Evolutionary conservation across 2,329 filamentous ascomycete genomes (phyloP), one percentile per base, ranked within the genome.

Genomic region (Calonectria pauciramosa): DNA sequence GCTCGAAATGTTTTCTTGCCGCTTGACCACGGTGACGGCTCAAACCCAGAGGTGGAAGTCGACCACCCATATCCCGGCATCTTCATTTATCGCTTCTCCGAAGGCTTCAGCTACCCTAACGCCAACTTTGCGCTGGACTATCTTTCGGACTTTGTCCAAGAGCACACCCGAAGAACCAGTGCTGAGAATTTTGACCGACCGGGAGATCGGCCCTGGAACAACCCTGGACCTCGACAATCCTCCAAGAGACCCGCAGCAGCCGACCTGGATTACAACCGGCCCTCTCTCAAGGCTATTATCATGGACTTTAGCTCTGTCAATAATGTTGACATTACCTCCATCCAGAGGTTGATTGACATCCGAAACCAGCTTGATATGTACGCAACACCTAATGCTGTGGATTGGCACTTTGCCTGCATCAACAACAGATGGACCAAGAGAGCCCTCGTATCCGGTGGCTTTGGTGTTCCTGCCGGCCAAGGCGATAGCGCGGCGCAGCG

Each of bases 101-200:
- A 99, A 86, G 95, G 96, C 54, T 98, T 98, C 89, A 98, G 97
- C 86, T 99, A 99, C 82, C 95, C 96, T 74, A 99, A 98, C 80
- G 96, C 96, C 26, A 95, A 95, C 81, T 93, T 95, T 83, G 96
- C 97, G 77, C 91, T 98, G 71, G 96, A 98, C 81, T 91, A 95
- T 81, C 89, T 98, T 66, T 91, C 92, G 3, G 86, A 89, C 2
- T 91, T 92, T 78, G 91, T 98, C 60, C 93, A 94, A 78, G 84
- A 88, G 54, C 86, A 93, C 74, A 98, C 96, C 3, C 92, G 94
- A 47, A 93, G 95, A 38, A 98, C 95, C 1, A 95, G 94, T 77
- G 88, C 92, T 0, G 87, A 94, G 71, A 87, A 89, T 2, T 98
- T 93, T 80, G 85, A 88, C 6, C 89, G 90, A 4, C 89, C 88